A percentile compares a stretch with the other conserved stretches of the same genome.
phyloP scores from a whole-genome alignment of 2,329 filamentous ascomycete genomes.

The Colletotrichum lindemuthianum region DNA sequence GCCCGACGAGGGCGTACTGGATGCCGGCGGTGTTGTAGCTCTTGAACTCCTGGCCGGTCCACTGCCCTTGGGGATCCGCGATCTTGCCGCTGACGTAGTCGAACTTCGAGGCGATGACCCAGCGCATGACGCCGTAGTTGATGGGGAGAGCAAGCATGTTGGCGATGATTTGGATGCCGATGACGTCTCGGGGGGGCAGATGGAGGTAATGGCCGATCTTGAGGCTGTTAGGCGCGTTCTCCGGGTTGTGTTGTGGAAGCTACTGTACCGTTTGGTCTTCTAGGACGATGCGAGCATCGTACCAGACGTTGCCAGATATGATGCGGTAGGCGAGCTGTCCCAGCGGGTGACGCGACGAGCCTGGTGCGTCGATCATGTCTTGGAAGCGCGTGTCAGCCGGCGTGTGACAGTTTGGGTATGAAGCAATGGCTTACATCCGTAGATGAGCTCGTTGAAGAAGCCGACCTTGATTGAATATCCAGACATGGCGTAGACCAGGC shows the following conservation, averaged over 20 bases:
- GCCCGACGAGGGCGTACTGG: constrained; percentile 67
- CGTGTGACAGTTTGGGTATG: too few species aligned
- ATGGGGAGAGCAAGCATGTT: constrained; percentile 51
- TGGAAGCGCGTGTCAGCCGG: background rate
- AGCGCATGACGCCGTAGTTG: constrained; percentile 69
- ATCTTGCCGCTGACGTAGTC: constrained; percentile 62
- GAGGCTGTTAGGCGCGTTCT: constrained; percentile 43
- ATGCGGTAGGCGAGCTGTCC: constrained; percentile 68
- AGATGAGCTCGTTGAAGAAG: constrained; percentile 68
- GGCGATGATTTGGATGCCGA: constrained; percentile 55
- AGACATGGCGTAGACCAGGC: constrained; percentile 70
- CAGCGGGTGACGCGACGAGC: constrained; percentile 48
- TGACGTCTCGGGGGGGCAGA: constrained; percentile 64
- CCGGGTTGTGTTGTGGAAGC: too few species aligned
- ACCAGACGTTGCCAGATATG: constrained; percentile 72
- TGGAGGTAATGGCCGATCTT: constrained; percentile 75
- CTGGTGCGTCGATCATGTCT: constrained; percentile 32
- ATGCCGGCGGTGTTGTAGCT: constrained; percentile 65
- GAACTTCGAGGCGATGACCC: constrained; percentile 66
- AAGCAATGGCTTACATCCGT: constrained; percentile 48
- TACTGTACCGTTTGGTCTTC: constrained; percentile 54
- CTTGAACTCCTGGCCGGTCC: constrained; percentile 66
- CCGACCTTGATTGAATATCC: constrained; percentile 64
- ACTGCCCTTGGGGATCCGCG: constrained; percentile 66
- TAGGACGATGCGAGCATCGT: constrained; percentile 65